Conservation (phyloP, 2,329 filamentous ascomycete species). For the Drechslerella stenobrocha region DNA sequence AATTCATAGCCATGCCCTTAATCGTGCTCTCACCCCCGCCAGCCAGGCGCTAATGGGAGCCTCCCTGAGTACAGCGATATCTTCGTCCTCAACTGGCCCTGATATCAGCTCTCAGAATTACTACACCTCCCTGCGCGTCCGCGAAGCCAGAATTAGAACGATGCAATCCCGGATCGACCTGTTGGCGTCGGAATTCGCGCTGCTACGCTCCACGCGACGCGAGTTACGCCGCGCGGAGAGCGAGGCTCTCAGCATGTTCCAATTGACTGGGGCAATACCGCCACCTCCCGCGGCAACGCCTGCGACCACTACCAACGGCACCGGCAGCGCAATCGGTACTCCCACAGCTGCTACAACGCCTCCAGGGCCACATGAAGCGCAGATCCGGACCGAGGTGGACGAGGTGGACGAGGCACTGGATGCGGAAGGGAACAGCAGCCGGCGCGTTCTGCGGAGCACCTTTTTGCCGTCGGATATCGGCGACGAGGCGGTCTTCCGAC, state of each 20-base stretch:
- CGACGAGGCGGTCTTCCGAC: slow-evolving; percentile 45
- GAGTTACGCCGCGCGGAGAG: slow-evolving; percentile 49
- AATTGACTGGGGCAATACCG: slow-evolving; percentile 18
- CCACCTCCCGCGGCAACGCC: slow-evolving; percentile 2
- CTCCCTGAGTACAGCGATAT: not conserved
- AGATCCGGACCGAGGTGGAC: slow-evolving; percentile 33
- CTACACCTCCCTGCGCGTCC: slow-evolving; percentile 45
- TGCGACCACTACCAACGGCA: slow-evolving; percentile 6
- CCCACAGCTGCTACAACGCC: not conserved
- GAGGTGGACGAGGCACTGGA: slow-evolving; percentile 42
- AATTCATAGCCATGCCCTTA: slow-evolving; percentile 38
- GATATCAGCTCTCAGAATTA: slow-evolving; percentile 38
- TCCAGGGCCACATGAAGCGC: slow-evolving; percentile 9
- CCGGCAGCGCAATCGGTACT: slow-evolving; percentile 6
- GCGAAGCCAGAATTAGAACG: slow-evolving; percentile 51
- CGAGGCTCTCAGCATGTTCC: slow-evolving; percentile 40
- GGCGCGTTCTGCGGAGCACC: slow-evolving; percentile 36
- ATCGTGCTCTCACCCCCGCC: slow-evolving; percentile 23
- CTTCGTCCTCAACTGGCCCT: slow-evolving; percentile 3
- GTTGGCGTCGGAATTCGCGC: slow-evolving; percentile 51
- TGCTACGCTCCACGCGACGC: slow-evolving; percentile 50
- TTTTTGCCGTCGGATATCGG: slow-evolving; percentile 43
- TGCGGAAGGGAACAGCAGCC: slow-evolving; percentile 43
- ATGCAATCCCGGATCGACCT: slow-evolving; percentile 53
- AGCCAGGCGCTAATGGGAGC: not conserved